These are phyloP conservation scores for Starmerella sirachaensis DNA, from an alignment of 805 yeast species.

Conservation along the genomic window DNA sequence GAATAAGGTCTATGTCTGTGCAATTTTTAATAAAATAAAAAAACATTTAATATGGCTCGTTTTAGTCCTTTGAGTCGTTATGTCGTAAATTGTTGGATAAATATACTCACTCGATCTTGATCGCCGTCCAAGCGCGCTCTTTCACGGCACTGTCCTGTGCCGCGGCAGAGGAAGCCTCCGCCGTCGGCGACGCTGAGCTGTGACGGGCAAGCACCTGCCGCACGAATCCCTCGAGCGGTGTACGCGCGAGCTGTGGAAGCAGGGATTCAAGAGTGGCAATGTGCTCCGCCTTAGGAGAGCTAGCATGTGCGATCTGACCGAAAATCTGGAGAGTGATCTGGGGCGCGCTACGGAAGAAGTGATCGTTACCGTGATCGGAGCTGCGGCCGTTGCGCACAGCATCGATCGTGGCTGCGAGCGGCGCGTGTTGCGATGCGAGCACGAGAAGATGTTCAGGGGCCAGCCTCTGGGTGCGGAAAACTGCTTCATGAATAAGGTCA, in stretches of 20 bases:
- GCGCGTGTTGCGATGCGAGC: constrained; percentile 6
- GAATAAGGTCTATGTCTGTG: too few species aligned
- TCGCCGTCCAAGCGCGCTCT: too few species aligned
- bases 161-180: too few species aligned
- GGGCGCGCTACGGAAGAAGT: constrained; percentile 8
- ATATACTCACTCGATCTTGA: too few species aligned
- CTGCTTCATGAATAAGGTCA: constrained; percentile 14
- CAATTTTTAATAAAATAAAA: too few species aligned
- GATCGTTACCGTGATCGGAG: constrained; percentile 4
- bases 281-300: constrained; percentile 4
- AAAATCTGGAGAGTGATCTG: constrained; percentile 5
- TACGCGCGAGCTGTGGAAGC: constrained; percentile 10
- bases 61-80: too few species aligned
- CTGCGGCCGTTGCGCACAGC: neutral
- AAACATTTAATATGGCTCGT: too few species aligned
- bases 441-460: constrained; percentile 8
- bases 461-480: constrained; percentile 10
- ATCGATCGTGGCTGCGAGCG: constrained; percentile 6
- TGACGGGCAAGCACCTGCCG: neutral
- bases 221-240: constrained; percentile 14
- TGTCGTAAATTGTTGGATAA: too few species aligned
- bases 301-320: constrained; percentile 5
- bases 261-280: constrained; percentile 2
- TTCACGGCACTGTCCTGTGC: too few species aligned
- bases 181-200: neutral